Percentiles rank a stretch among this genome's conserved stretches.
phyloP scores from a whole-genome alignment of 164 flowering plant species.

The Berberis thunbergii region DNA sequence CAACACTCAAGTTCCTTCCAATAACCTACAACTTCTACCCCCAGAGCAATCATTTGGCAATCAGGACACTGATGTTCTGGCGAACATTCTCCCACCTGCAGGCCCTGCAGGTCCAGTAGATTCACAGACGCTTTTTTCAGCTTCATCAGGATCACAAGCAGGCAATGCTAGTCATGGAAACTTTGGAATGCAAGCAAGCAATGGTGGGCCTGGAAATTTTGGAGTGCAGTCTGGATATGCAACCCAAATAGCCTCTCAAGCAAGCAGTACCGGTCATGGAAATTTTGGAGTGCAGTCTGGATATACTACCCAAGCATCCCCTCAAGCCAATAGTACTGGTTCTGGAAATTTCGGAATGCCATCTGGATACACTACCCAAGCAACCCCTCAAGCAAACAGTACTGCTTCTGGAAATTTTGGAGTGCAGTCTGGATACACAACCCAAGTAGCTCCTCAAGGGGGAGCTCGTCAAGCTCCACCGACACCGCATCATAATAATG shows the following conservation, averaged over 20 bases:
- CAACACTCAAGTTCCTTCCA: constrained; percentile 26
- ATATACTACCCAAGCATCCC: too few relatives aligned
- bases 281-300: too few relatives aligned
- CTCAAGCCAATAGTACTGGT: too few relatives aligned
- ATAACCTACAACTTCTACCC: constrained; percentile 29
- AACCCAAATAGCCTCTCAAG: too few relatives aligned
- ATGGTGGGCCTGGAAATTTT: too few relatives aligned
- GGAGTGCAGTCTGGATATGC: too few relatives aligned
- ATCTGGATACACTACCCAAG: too few relatives aligned
- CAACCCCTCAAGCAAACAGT: too few relatives aligned
- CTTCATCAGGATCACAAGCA: constrained; percentile 18
- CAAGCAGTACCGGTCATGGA: too few relatives aligned
- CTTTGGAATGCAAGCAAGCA: background rate
- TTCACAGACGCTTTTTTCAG: constrained; percentile 28
- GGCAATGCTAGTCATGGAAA: background rate
- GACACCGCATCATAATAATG: constrained; percentile 15
- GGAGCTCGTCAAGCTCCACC: constrained; percentile 6
- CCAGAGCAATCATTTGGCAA: constrained; percentile 26
- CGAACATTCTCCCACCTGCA: constrained; percentile 66
- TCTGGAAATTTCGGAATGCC: too few relatives aligned
- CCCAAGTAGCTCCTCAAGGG: constrained; percentile 11
- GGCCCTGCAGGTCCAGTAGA: constrained; percentile 15
- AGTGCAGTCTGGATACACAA: background rate
- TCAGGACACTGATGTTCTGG: constrained; percentile 60
- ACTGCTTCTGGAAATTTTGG: too few relatives aligned